Percentiles rank a stretch among this genome's conserved stretches.
Evolutionary conservation across 345 rosid species (phyloP).

Genomic region (Gossypium stocksii): DNA sequence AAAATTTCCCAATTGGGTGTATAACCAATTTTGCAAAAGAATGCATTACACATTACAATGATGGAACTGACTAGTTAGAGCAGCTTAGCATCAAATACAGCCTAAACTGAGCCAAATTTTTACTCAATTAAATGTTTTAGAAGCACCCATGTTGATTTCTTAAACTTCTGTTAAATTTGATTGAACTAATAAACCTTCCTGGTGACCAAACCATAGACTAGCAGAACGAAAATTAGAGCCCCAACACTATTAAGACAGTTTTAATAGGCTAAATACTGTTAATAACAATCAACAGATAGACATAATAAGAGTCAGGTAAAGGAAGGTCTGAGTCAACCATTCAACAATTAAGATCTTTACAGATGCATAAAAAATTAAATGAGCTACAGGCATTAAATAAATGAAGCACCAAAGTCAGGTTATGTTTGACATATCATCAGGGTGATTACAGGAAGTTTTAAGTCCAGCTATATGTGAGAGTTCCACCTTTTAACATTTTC

Average conservation of each 20-base stretch:
- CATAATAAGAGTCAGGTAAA: neutral
- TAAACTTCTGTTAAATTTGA: neutral
- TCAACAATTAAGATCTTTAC: neutral
- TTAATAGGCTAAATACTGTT: neutral
- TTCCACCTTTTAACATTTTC: neutral
- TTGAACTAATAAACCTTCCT: neutral
- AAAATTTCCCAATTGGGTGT: neutral
- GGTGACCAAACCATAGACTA: neutral
- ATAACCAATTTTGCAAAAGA: neutral
- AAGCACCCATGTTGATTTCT: neutral
- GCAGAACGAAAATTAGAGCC: neutral
- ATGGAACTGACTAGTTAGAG: neutral
- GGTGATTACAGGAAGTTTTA: neutral
- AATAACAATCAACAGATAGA: slow-evolving; percentile 3
- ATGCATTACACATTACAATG: neutral
- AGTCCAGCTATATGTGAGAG: neutral
- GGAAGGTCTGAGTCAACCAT: neutral
- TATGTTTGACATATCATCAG: neutral
- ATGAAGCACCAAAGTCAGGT: neutral
- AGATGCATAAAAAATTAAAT: neutral
- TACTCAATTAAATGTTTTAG: neutral
- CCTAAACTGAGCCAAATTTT: neutral
- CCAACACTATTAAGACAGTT: slow-evolving; percentile 1
- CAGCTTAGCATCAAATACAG: neutral
- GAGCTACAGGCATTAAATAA: neutral